Evolutionary conservation across 2,329 filamentous ascomycete species (phyloP), one percentile per base, ranked within the genome.

Genomic region (Penicillium aurantiogriseum): DNA sequence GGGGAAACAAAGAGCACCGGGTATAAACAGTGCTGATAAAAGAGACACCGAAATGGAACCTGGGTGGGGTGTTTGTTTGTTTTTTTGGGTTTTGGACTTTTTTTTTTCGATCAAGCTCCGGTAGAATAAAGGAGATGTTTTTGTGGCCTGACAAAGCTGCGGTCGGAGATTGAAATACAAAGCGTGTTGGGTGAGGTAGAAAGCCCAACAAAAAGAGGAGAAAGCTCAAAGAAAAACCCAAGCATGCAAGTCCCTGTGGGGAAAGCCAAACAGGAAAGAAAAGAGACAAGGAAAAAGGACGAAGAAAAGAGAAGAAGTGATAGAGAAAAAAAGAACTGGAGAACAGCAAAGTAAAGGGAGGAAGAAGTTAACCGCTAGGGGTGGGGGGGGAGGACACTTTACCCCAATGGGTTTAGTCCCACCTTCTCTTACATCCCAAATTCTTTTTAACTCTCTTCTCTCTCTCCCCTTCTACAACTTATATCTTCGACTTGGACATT

Each of bases 231-330:
- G 54, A 59, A 59, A 56, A 43, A 15, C 36, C 31, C 23, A 54
- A 54, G 54, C 54, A 58, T 55, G 52, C 56, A 58, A 51, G 47
- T 56, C 56, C 56, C 53, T 60, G 57, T 50, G 60, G 62, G 8
- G 63, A 63, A 65, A 65, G 56, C 55, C 62, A 64, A 62, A 67
- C 60, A 65, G 63, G 60, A 66, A 60, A 58, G 59, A 60, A 57
- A 59, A 66, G 60, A 60, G 60, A 65, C 59, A 55, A 55, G 60
- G 57, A 63, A 64, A 66, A 59, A 54, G 54, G 42, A 51, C 50
- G 54, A 59, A 63, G 48, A 49, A 54, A 43, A 43, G 33, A 48
- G 29, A 44, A 44, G 46, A 55, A 51, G 53, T 25, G 53, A 55
- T 50, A 62, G 62, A 60, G 64, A 55, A 53, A 56, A 55, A 56